Percentiles rank a stretch among this genome's conserved stretches.
Evolutionary conservation across 768 basidiomycete genomes (phyloP).

Genomic region (Boletus pseudo-olivaceus): DNA sequence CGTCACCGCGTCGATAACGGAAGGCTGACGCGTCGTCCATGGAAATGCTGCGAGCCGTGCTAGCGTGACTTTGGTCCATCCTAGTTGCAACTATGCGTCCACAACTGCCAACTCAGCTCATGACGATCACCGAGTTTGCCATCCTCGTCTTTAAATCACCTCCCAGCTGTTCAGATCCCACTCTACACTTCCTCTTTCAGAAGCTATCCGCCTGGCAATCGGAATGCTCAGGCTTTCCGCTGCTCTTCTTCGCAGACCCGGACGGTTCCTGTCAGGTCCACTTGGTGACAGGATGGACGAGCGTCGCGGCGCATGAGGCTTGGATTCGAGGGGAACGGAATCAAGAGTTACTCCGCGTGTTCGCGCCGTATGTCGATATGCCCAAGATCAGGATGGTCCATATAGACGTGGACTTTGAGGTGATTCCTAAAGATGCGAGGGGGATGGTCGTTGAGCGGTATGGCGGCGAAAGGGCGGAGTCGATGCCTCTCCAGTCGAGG

Average conservation of each 20-base stretch:
- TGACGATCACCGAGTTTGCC: conserved; percentile 46
- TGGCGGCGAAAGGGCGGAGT: not conserved
- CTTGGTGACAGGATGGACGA: conserved; percentile 45
- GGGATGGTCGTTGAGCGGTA: conserved; percentile 10
- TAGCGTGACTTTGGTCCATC: not conserved
- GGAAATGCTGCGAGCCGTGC: not conserved
- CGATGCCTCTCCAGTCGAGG: not conserved
- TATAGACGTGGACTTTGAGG: conserved; percentile 36
- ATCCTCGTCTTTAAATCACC: conserved; percentile 35
- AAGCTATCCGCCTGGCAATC: conserved; percentile 36
- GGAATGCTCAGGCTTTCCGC: conserved; percentile 38
- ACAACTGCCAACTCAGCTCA: conserved; percentile 4
- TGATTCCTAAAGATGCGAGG: conserved; percentile 18
- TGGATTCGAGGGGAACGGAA: conserved; percentile 43
- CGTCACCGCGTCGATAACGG: not conserved
- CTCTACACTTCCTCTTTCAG: conserved; percentile 30
- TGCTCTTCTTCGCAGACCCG: conserved; percentile 36
- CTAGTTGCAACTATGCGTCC: not conserved
- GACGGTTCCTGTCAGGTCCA: conserved; percentile 27
- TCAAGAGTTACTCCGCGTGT: conserved; percentile 33
- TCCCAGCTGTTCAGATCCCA: conserved; percentile 27
- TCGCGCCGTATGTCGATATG: conserved; percentile 32
- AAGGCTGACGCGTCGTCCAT: conserved; percentile 7
- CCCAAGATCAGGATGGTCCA: conserved; percentile 34
- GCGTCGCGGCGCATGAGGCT: conserved; percentile 37